Evolutionary conservation across 495 filamentous ascomycete species (phyloP).

Genomic region (Penicillium robsamsonii): DNA sequence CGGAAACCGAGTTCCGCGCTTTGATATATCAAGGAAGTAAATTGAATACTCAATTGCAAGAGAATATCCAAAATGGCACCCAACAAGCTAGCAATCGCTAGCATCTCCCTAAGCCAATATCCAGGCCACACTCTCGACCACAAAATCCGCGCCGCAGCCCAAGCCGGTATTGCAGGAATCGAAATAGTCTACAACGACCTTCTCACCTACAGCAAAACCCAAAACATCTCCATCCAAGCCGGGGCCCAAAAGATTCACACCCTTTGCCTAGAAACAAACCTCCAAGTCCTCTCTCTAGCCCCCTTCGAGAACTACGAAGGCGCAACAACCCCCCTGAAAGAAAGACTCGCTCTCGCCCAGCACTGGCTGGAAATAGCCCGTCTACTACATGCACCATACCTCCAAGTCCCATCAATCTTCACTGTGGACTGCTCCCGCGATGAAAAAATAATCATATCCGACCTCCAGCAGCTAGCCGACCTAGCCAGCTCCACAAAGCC

Average conservation of each 20-base stretch:
- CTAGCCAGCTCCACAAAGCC: slow-evolving; percentile 52
- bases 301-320: slow-evolving; percentile 77
- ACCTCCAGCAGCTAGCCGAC: slow-evolving; percentile 59
- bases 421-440: slow-evolving; percentile 52
- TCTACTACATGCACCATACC: slow-evolving; percentile 57
- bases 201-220: slow-evolving; percentile 42
- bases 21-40: background rate
- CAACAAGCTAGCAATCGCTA: slow-evolving; percentile 53
- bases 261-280: slow-evolving; percentile 49
- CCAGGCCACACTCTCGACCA: slow-evolving; percentile 56
- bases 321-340: slow-evolving; percentile 41
- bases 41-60: background rate
- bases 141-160: slow-evolving; percentile 61
- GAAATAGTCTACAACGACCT: slow-evolving; percentile 75
- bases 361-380: slow-evolving; percentile 66
- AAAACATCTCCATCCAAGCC: slow-evolving; percentile 43
- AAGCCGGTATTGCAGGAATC: slow-evolving; percentile 60
- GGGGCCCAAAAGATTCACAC: slow-evolving; percentile 54
- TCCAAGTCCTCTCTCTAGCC: slow-evolving; percentile 64
- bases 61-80: slow-evolving; percentile 45
- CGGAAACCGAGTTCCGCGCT: background rate
- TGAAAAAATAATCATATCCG: slow-evolving; percentile 54
- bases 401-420: slow-evolving; percentile 67
- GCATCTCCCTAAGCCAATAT: slow-evolving; percentile 65
- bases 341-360: slow-evolving; percentile 58